Evolutionary conservation across 257 asterid species (phyloP).

Genomic region (Haberlea rhodopensis): DNA sequence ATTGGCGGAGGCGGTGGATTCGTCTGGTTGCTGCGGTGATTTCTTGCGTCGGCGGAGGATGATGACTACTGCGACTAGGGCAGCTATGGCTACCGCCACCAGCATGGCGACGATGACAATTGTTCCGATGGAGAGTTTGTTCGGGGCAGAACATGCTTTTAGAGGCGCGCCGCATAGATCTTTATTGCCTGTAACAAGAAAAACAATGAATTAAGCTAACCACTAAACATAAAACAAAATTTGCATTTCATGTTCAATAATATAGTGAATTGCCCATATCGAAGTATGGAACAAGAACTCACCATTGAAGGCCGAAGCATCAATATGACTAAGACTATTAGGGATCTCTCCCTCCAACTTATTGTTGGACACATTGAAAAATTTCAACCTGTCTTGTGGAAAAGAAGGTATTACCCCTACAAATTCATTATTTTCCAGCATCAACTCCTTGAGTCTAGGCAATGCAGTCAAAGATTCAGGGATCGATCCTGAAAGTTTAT

Average conservation of each 20-base stretch:
- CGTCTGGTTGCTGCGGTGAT: slow-evolving; percentile 19
- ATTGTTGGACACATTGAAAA: slow-evolving; percentile 51
- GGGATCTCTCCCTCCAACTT: slow-evolving; percentile 64
- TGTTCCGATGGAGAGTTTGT: slow-evolving; percentile 33
- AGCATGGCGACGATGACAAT: slow-evolving; percentile 34
- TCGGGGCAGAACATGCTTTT: slow-evolving; percentile 34
- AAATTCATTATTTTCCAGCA: slow-evolving; percentile 55
- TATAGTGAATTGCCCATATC: neutral
- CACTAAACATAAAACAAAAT: neutral
- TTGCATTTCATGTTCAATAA: neutral
- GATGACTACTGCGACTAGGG: slow-evolving; percentile 40
- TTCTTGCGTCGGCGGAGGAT: slow-evolving; percentile 44
- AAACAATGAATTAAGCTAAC: neutral
- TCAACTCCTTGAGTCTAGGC: slow-evolving; percentile 58
- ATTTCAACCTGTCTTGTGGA: slow-evolving; percentile 26
- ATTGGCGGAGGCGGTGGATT: slow-evolving; percentile 20
- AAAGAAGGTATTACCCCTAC: slow-evolving; percentile 57
- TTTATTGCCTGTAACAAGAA: slow-evolving; percentile 48
- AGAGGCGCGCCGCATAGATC: slow-evolving; percentile 74
- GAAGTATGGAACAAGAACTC: neutral
- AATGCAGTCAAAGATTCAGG: slow-evolving; percentile 44
- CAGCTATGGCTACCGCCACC: slow-evolving; percentile 37
- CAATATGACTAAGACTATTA: slow-evolving; percentile 31
- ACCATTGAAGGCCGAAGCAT: slow-evolving; percentile 52
- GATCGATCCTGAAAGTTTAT: slow-evolving; percentile 52